These are phyloP conservation scores for Balansia obtecta DNA, from an alignment of 2,329 filamentous ascomycete species.

Conservation along the genomic window DNA sequence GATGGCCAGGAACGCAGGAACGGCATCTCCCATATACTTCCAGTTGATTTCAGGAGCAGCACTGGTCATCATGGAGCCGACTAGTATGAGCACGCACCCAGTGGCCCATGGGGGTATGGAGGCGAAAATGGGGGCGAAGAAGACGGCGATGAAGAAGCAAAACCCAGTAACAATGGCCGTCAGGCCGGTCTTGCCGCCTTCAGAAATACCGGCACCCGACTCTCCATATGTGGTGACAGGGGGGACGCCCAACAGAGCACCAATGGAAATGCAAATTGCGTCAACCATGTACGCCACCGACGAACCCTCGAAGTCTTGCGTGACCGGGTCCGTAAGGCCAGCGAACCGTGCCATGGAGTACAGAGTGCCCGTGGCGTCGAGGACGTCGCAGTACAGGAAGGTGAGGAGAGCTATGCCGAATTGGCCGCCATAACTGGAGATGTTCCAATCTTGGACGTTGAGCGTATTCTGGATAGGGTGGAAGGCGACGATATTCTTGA, in stretches of 20 bases:
- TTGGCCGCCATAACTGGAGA: conserved; percentile 55
- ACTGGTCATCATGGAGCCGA: conserved; percentile 77
- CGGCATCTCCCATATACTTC: conserved; percentile 70
- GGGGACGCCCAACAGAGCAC: conserved; percentile 62
- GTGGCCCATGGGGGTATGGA: conserved; percentile 85
- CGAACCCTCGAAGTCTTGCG: conserved; percentile 79
- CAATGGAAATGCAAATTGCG: conserved; percentile 65
- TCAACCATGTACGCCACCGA: conserved; percentile 77
- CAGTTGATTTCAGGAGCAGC: conserved; percentile 79
- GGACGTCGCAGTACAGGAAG: conserved; percentile 82
- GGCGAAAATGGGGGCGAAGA: conserved; percentile 84
- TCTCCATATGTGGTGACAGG: conserved; percentile 83
- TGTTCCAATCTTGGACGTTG: conserved; percentile 61
- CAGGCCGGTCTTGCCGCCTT: conserved; percentile 76
- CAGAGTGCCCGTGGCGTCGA: conserved; percentile 75
- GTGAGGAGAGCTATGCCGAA: conserved; percentile 78
- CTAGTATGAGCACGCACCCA: conserved; percentile 74
- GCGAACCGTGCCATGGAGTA: conserved; percentile 86
- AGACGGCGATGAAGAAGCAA: conserved; percentile 77
- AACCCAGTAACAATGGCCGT: conserved; percentile 67
- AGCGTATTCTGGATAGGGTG: conserved; percentile 61
- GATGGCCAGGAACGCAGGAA: conserved; percentile 76
- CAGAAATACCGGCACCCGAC: conserved; percentile 79
- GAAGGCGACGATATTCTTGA: conserved; percentile 78
- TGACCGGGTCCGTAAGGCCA: conserved; percentile 66